Conservation (phyloP, 2,329 filamentous ascomycete genomes). For the Trichoderma breve region DNA sequence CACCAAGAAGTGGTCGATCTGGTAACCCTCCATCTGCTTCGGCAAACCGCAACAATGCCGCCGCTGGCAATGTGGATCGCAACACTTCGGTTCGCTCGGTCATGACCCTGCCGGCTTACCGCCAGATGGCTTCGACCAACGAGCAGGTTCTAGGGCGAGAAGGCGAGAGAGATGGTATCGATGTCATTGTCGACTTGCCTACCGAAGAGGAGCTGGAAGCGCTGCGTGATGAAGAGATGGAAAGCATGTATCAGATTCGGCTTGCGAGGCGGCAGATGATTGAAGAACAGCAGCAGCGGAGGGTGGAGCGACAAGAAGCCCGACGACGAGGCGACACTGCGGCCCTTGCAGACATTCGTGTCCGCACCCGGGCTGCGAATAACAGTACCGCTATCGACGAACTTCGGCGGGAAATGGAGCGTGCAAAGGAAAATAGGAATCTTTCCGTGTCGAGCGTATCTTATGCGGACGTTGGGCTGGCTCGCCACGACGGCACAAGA, state of each 20-base stretch:
- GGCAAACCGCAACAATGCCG: constrained; percentile 22
- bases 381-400: constrained; percentile 58
- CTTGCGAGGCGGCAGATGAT: constrained; percentile 71
- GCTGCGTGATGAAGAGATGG: constrained; percentile 86
- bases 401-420: constrained; percentile 54
- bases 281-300: constrained; percentile 73
- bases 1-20: constrained; percentile 7
- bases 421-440: constrained; percentile 58
- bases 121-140: constrained; percentile 65
- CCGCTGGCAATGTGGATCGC: constrained; percentile 61
- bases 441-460: constrained; percentile 71
- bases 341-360: constrained; percentile 65
- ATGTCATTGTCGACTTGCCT: constrained; percentile 83
- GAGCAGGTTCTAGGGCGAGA: constrained; percentile 85
- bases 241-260: constrained; percentile 85
- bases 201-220: constrained; percentile 75
- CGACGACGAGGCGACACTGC: constrained; percentile 66
- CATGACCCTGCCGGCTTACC: constrained; percentile 88
- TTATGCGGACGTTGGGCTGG: constrained; percentile 74
- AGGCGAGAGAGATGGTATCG: constrained; percentile 88
- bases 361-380: constrained; percentile 49
- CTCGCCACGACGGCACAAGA: constrained; percentile 73
- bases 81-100: constrained; percentile 88
- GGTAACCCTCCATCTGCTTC: not conserved
- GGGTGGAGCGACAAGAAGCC: constrained; percentile 68